Percentiles rank a stretch among this genome's conserved stretches.
Evolutionary conservation across 139 green algal species (phyloP).

Genomic region (Pycnococcus provasolii): DNA sequence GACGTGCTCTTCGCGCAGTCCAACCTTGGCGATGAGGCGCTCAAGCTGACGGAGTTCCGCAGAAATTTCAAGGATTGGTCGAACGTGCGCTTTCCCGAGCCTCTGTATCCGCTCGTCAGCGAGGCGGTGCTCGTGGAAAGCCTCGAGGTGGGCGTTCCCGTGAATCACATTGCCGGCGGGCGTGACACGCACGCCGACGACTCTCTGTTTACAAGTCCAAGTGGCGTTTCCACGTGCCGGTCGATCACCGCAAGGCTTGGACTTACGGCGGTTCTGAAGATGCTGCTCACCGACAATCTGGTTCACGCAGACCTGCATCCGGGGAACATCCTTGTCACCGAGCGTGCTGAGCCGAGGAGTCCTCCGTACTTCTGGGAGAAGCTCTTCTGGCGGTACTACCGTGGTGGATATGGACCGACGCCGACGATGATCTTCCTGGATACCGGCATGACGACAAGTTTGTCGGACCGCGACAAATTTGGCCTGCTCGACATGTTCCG

Average conservation of each 20-base stretch:
- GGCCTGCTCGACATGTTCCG: conserved; percentile 30
- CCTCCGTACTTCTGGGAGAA: too few species aligned
- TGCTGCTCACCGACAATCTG: conserved; percentile 75
- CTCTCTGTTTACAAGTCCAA: too few species aligned
- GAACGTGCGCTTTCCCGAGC: conserved; percentile 63
- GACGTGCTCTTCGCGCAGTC: conserved; percentile 61
- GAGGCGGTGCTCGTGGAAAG: conserved; percentile 78
- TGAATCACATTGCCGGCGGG: conserved; percentile 28
- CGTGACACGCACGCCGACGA: too few species aligned
- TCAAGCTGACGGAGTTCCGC: conserved; percentile 79
- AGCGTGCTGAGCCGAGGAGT: neutral
- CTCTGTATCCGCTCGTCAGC: conserved; percentile 85
- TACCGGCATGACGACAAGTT: conserved; percentile 33
- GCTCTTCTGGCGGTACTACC: too few species aligned
- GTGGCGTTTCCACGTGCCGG: too few species aligned
- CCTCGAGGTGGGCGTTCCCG: conserved; percentile 67
- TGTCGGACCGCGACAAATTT: conserved; percentile 7
- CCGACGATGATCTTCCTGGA: conserved; percentile 31
- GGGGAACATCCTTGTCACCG: conserved; percentile 74
- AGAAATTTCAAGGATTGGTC: conserved; percentile 80
- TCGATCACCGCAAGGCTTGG: conserved; percentile 7
- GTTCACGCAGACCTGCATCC: conserved; percentile 81
- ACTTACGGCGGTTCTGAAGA: conserved; percentile 37
- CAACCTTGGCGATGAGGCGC: conserved; percentile 73
- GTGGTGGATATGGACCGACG: too few species aligned